Base-by-base conservation (phyloP, 2,329 filamentous ascomycete genomes). In the Stagonosporopsis tanaceti region DNA sequence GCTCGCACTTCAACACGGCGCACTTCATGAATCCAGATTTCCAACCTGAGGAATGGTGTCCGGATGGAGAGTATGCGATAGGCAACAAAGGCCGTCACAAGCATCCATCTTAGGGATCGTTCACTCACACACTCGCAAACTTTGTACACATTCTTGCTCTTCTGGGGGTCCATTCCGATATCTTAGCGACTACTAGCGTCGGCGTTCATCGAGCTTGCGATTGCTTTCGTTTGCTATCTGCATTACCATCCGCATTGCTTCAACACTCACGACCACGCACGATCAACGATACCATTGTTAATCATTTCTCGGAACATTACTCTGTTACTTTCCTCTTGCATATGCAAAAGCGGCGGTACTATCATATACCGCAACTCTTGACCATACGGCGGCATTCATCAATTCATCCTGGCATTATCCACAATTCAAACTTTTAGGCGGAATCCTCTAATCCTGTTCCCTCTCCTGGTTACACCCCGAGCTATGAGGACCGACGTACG, bases 11-110 rank as follows among this genome's bases (percentile, higher is more conserved):
- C 75, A 83, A 83, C 54, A 80, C 80, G 20, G 80, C 81, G 5
- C 81, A 84, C 68, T 84, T 80, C 67, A 67, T 79, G 57, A 84
- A 83, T 61, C 78, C 80, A 20, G 79, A 83, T 30, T 84, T 84
- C 63, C 79, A 83, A 56, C 81, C 81, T 6, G 80, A 83, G 61
- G 79, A 82, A 57, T 83, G 81, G 81, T 76, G 74, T 60, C 81
- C 81, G 3, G 79, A 81, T 20, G 71, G 76, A 51, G 80, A 82
- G 47, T 82, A 81, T 57, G 69, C 76, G 30, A 77, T 72, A 15
- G 67, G 67, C 35, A 71, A 72, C 40, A 74, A 74, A 59, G 69
- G 70, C 30, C 72, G 74, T 50, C 71, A 77, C 65, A 77, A 77
- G 59, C 65, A 70, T 37, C 74, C 71, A 11, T 71, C 71, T 50